phyloP scores from a whole-genome alignment of 306 rosid genomes.

The Gastrolobium bilobum region DNA sequence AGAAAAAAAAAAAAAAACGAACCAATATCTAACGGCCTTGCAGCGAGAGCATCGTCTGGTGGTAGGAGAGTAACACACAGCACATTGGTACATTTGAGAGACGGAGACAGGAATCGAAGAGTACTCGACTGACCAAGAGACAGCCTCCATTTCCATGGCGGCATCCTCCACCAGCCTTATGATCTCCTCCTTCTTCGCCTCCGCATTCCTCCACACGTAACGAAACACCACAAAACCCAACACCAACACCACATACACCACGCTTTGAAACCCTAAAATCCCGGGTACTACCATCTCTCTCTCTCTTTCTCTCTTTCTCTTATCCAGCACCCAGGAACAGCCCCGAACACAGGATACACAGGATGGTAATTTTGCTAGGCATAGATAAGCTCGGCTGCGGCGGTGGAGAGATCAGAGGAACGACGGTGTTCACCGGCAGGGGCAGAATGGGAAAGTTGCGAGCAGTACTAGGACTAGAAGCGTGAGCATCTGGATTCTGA shows the following conservation, averaged over 20 bases:
- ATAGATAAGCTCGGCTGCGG: slow-evolving; percentile 42
- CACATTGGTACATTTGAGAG: slow-evolving; percentile 54
- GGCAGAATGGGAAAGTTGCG: slow-evolving; percentile 35
- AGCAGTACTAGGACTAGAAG: not conserved
- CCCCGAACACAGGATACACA: slow-evolving; percentile 67
- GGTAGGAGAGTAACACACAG: slow-evolving; percentile 61
- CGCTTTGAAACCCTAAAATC: slow-evolving; percentile 68
- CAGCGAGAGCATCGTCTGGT: slow-evolving; percentile 73
- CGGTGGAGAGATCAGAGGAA: not conserved
- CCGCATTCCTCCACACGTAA: slow-evolving; percentile 60
- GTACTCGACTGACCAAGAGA: slow-evolving; percentile 34
- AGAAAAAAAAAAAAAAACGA: slow-evolving; percentile 22
- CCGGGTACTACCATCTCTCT: slow-evolving; percentile 51
- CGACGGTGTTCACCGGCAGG: slow-evolving; percentile 13
- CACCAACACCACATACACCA: slow-evolving; percentile 48
- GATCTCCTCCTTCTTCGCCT: slow-evolving; percentile 60
- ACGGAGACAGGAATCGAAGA: slow-evolving; percentile 22
- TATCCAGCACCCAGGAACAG: slow-evolving; percentile 58
- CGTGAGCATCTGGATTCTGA: slow-evolving; percentile 26
- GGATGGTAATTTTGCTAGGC: slow-evolving; percentile 51
- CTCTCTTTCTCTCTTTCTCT: not conserved
- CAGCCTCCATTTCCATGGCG: slow-evolving; percentile 54
- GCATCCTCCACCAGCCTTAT: slow-evolving; percentile 56
- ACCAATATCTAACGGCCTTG: slow-evolving; percentile 78
- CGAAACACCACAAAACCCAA: slow-evolving; percentile 55